Percentiles rank a stretch among this genome's conserved stretches.
phyloP scores from a whole-genome alignment of 2,329 filamentous ascomycete species.

The Phyllosticta capitalensis region DNA sequence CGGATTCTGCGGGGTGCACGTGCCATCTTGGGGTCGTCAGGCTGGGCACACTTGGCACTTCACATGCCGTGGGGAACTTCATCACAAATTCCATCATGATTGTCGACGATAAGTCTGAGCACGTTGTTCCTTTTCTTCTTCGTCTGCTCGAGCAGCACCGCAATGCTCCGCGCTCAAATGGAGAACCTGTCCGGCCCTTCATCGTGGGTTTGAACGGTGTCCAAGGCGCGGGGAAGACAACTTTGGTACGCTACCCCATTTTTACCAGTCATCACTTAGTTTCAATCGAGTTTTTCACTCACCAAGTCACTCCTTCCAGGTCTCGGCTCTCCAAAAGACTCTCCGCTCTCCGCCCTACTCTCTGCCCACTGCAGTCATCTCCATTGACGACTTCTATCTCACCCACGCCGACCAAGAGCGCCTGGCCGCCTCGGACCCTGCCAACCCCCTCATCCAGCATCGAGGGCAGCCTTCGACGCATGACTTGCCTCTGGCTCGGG shows the following conservation, averaged over 20 bases:
- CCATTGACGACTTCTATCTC: slow-evolving; percentile 86
- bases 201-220: slow-evolving; percentile 80
- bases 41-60: not conserved
- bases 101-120: slow-evolving; percentile 66
- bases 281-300: not conserved
- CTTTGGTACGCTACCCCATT: slow-evolving; percentile 46
- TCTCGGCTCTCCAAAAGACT: slow-evolving; percentile 53
- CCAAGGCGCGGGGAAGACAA: slow-evolving; percentile 84
- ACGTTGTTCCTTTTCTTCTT: slow-evolving; percentile 70
- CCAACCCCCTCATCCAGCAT: slow-evolving; percentile 69
- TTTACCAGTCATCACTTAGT: not conserved
- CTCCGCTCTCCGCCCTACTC: slow-evolving; percentile 49
- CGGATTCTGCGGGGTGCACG: slow-evolving; percentile 1
- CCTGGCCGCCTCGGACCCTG: slow-evolving; percentile 54
- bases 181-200: slow-evolving; percentile 49
- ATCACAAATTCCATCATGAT: slow-evolving; percentile 40
- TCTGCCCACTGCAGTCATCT: slow-evolving; percentile 60
- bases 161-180: slow-evolving; percentile 14
- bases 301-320: slow-evolving; percentile 23
- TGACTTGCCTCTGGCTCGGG: slow-evolving; percentile 55
- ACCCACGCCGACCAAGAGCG: slow-evolving; percentile 57
- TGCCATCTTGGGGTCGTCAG: not conserved
- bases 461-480: slow-evolving; percentile 80
- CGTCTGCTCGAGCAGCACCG: slow-evolving; percentile 46
- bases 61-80: no score